phyloP scores from a whole-genome alignment of 257 asterid genomes.

The Thymus quinquecostatus region DNA sequence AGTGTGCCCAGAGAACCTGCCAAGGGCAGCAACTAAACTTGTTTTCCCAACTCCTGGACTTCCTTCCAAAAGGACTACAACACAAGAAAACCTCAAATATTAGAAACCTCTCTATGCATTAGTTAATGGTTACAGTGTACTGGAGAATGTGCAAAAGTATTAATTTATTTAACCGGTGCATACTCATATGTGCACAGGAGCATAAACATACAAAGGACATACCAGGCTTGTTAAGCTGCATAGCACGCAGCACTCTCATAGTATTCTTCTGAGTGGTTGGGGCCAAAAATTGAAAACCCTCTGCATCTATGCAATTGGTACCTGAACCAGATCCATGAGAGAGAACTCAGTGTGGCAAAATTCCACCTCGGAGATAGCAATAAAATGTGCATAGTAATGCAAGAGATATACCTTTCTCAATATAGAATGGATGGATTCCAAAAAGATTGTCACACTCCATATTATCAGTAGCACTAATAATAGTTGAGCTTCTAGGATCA shows the following conservation, averaged over 20 bases:
- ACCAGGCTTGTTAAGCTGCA: constrained; percentile 98
- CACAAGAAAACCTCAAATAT: constrained; percentile 37
- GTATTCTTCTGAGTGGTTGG: constrained; percentile 92
- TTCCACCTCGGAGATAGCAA: not conserved
- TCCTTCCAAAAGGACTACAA: constrained; percentile 87
- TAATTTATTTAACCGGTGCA: not conserved
- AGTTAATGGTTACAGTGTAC: not conserved
- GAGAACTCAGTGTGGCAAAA: constrained; percentile 1
- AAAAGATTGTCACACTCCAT: constrained; percentile 65
- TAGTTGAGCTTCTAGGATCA: constrained; percentile 50
- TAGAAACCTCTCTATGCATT: constrained; percentile 29
- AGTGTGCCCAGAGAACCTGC: constrained; percentile 85
- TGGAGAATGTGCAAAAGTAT: not conserved
- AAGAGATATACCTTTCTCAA: constrained; percentile 67
- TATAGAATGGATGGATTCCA: constrained; percentile 93
- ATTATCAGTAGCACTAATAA: constrained; percentile 40
- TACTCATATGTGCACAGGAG: not conserved
- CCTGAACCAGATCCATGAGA: constrained; percentile 51
- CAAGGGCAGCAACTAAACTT: constrained; percentile 85
- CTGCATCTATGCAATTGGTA: constrained; percentile 38
- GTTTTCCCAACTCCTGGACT: constrained; percentile 99
- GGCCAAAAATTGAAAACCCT: constrained; percentile 78
- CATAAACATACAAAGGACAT: constrained; percentile 25
- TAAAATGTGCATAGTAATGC: constrained; percentile 1
- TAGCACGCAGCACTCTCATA: constrained; percentile 91